Conservation (phyloP, 1,284 basidiomycete genomes). For the Fomitopsis betulina region DNA sequence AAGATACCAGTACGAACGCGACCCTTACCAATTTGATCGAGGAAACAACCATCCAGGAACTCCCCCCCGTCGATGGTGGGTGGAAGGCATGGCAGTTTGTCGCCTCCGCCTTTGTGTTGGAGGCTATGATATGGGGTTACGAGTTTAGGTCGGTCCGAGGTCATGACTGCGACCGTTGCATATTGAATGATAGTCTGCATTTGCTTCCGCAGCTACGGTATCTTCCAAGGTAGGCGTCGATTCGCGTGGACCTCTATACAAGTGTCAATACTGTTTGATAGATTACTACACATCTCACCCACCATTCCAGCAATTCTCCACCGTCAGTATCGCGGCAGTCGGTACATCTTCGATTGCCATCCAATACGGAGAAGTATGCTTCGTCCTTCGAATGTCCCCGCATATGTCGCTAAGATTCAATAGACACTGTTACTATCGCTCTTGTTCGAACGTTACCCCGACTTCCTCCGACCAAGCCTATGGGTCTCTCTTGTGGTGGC, state of each 20-base stretch:
- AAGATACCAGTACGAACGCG: not conserved
- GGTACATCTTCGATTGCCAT: conserved; percentile 10
- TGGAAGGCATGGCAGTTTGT: conserved; percentile 10
- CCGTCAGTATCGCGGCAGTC: conserved; percentile 10
- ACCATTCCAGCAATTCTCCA: conserved; percentile 9
- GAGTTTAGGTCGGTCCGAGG: conserved; percentile 4
- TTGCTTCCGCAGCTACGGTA: conserved; percentile 2
- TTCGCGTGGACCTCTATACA: not conserved
- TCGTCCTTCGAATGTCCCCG: not conserved
- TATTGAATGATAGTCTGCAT: not conserved
- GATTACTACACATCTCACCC: conserved; percentile 13
- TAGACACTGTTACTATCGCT: conserved; percentile 21
- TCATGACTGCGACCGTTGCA: not conserved
- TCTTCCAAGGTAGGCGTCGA: conserved; percentile 9
- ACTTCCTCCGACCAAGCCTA: conserved; percentile 19
- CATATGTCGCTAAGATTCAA: not conserved
- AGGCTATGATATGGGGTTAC: conserved; percentile 10
- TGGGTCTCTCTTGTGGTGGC: conserved; percentile 18
- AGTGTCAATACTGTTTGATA: not conserved
- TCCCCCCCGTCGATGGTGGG: conserved; percentile 8
- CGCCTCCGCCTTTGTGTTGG: conserved; percentile 4
- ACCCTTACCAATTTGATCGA: not conserved
- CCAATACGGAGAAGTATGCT: conserved; percentile 8
- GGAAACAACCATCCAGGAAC: not conserved
- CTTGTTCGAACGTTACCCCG: conserved; percentile 21